These are phyloP conservation scores for Daedaleopsis sinensis DNA, from an alignment of 768 basidiomycete species.

Conservation along the genomic window DNA sequence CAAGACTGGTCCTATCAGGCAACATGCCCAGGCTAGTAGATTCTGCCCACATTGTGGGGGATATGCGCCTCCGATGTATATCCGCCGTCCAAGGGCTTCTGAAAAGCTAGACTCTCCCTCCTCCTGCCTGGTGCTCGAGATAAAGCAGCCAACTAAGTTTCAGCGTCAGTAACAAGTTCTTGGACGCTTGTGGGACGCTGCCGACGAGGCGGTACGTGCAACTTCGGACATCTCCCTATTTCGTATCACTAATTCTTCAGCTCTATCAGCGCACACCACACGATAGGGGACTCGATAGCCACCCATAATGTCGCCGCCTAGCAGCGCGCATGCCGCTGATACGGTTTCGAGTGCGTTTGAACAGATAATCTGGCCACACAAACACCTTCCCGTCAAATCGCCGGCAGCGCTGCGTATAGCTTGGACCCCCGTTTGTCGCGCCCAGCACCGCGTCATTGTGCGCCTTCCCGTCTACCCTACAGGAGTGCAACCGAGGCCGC, in stretches of 20 bases:
- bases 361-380: constrained; percentile 13
- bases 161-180: neutral
- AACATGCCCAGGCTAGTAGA: neutral
- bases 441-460: constrained; percentile 13
- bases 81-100: constrained; percentile 7
- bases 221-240: too few species aligned
- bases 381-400: constrained; percentile 20
- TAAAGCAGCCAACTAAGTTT: neutral
- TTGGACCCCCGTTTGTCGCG: neutral
- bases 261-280: constrained; percentile 7
- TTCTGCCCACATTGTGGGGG: constrained; percentile 8
- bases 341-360: neutral
- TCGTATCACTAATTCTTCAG: neutral
- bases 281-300: constrained; percentile 8
- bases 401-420: constrained; percentile 10
- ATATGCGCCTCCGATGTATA: constrained; percentile 21
- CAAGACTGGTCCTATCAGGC: too few species aligned
- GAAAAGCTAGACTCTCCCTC: neutral
- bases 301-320: neutral
- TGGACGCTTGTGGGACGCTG: neutral
- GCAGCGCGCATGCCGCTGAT: neutral
- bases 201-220: neutral
- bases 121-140: too few species aligned
- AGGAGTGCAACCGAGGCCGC: neutral
- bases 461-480: constrained; percentile 4